These are phyloP conservation scores for Pascua sp. DNA, from an alignment of 1,284 basidiomycete genomes.

Conservation along the genomic window DNA sequence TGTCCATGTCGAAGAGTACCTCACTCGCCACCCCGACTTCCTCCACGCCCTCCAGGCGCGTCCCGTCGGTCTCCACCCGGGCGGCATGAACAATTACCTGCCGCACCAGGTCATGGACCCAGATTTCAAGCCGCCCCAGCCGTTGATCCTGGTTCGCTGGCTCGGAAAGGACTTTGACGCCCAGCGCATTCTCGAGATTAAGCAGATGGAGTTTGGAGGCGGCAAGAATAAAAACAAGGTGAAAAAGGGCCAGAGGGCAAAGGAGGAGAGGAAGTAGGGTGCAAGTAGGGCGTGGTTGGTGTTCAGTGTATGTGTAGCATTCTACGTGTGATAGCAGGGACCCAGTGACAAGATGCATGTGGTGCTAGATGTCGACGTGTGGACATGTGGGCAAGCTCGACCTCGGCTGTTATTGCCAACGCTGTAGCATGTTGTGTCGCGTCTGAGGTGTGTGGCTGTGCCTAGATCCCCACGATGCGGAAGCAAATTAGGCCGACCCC, in stretches of 20 bases:
- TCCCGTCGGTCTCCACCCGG: conserved; percentile 46
- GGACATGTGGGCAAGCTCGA: too few relatives aligned
- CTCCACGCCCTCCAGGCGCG: conserved; percentile 36
- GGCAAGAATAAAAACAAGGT: conserved; percentile 36
- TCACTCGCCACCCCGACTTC: conserved; percentile 47
- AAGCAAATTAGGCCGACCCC: too few relatives aligned
- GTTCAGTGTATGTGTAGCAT: too few relatives aligned
- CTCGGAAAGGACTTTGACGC: conserved; percentile 45
- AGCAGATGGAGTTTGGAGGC: conserved; percentile 49
- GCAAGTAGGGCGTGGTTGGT: too few relatives aligned
- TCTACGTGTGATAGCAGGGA: too few relatives aligned
- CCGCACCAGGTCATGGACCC: conserved; percentile 10
- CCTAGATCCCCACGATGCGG: too few relatives aligned
- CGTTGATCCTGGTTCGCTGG: conserved; percentile 46
- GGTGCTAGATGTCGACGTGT: too few relatives aligned
- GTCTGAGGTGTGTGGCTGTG: too few relatives aligned
- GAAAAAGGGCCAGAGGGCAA: conserved; percentile 21
- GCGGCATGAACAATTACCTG: conserved; percentile 27
- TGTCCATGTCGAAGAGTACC: conserved; percentile 49
- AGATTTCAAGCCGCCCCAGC: conserved; percentile 23
- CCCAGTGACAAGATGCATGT: too few relatives aligned
- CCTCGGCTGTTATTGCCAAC: too few relatives aligned
- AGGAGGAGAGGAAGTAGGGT: too few relatives aligned
- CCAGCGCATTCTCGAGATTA: conserved; percentile 44
- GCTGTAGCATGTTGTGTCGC: too few relatives aligned